A percentile compares a stretch with the other conserved stretches of the same genome.
phyloP scores from a whole-genome alignment of 345 rosid genomes.

The Erucastrum elatum region DNA sequence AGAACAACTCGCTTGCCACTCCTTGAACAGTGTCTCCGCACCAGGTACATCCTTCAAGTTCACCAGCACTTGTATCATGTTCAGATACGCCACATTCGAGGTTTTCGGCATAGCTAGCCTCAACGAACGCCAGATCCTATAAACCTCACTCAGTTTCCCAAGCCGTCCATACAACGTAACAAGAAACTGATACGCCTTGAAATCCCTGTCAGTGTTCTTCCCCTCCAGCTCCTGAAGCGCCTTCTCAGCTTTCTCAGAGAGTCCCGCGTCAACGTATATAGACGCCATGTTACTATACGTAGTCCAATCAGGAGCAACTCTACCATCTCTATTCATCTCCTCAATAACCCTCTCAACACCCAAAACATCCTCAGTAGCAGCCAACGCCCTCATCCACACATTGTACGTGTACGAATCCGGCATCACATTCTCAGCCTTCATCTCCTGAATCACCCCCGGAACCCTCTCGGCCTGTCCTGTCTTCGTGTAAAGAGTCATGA shows the following conservation, averaged over 20 bases:
- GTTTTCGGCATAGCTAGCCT: conserved; percentile 79
- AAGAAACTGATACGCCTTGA: conserved; percentile 75
- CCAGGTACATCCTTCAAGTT: conserved; percentile 88
- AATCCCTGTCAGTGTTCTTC: conserved; percentile 50
- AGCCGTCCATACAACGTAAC: conserved; percentile 72
- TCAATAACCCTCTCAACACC: conserved; percentile 86
- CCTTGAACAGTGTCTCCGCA: conserved; percentile 85
- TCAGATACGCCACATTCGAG: conserved; percentile 75
- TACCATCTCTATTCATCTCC: conserved; percentile 87
- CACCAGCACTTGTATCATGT: conserved; percentile 83
- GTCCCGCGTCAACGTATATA: conserved; percentile 67
- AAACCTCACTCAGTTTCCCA: conserved; percentile 73
- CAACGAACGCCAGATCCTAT: conserved; percentile 91
- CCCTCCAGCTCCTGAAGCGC: conserved; percentile 83
- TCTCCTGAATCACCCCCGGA: conserved; percentile 71
- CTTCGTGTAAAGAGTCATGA: conserved; percentile 86
- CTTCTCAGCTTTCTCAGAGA: conserved; percentile 69
- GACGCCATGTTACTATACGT: conserved; percentile 88
- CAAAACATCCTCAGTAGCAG: conserved; percentile 63
- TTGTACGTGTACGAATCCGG: conserved; percentile 73
- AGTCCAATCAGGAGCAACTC: conserved; percentile 86
- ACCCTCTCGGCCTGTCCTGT: conserved; percentile 60
- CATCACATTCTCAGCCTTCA: conserved; percentile 64
- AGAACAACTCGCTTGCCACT: conserved; percentile 76
- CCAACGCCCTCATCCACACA: conserved; percentile 95